phyloP scores from a whole-genome alignment of 257 asterid genomes.

The Nyctanthes arbortristis region DNA sequence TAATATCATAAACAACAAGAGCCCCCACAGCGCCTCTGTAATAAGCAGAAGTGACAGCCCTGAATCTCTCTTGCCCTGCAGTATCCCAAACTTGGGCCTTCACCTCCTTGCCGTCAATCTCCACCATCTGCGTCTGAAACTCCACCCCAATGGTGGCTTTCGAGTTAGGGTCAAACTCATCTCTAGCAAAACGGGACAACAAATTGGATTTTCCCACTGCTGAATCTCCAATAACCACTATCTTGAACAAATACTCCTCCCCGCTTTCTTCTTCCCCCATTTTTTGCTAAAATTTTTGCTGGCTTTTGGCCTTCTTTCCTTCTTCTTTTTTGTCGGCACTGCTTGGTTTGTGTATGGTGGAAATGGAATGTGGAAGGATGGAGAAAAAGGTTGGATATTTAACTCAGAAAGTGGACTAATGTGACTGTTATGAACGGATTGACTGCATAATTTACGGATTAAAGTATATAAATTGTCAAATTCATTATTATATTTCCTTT shows the following conservation, averaged over 20 bases:
- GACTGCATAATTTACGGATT: conserved; percentile 23
- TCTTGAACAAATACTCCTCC: conserved; percentile 73
- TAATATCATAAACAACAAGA: conserved; percentile 72
- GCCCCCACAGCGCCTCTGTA: conserved; percentile 89
- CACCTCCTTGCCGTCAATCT: conserved; percentile 68
- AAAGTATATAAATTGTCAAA: not conserved
- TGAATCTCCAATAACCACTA: conserved; percentile 76
- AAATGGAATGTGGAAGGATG: too few relatives aligned
- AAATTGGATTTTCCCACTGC: conserved; percentile 87
- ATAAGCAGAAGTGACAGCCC: conserved; percentile 88
- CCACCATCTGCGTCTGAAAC: conserved; percentile 76
- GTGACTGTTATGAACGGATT: conserved; percentile 1
- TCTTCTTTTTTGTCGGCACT: not conserved
- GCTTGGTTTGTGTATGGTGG: not conserved
- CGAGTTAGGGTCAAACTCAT: conserved; percentile 76
- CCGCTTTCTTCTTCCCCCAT: conserved; percentile 50
- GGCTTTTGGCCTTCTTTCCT: not conserved
- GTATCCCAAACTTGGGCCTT: conserved; percentile 92
- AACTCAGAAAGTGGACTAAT: not conserved
- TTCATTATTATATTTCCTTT: too few relatives aligned
- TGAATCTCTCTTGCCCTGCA: conserved; percentile 83
- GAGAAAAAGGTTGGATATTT: conserved; percentile 9
- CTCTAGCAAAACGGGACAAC: conserved; percentile 75
- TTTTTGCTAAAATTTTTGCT: not conserved
- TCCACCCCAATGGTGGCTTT: conserved; percentile 86